Percentiles rank a stretch among this genome's conserved stretches.
These are phyloP conservation scores for Coriaria nepalensis DNA, from an alignment of 306 rosid genomes.

Conservation along the genomic window DNA sequence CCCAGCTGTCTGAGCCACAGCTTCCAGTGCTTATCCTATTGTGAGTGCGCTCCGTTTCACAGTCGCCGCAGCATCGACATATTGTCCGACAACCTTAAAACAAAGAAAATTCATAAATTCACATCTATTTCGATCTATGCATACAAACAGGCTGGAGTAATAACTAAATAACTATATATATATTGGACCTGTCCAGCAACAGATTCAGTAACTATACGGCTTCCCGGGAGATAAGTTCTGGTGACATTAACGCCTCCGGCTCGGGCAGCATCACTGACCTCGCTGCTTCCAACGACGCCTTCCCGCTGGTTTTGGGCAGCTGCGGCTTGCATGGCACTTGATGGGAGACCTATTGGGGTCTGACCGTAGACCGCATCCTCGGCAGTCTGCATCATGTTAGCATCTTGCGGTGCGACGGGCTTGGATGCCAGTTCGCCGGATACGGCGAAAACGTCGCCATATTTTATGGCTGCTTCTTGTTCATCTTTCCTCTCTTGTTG, in stretches of 20 bases:
- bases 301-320: conserved; percentile 42
- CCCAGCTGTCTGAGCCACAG: conserved; percentile 32
- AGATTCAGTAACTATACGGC: conserved; percentile 43
- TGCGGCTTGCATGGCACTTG: conserved; percentile 54
- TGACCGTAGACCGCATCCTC: conserved; percentile 43
- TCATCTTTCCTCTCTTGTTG: conserved; percentile 27
- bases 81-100: conserved; percentile 48
- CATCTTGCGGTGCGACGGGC: conserved; percentile 52
- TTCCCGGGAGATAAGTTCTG: conserved; percentile 36
- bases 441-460: conserved; percentile 51
- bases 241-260: conserved; percentile 45
- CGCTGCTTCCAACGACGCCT: conserved; percentile 32
- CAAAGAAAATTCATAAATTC: background rate
- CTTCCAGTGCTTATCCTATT: conserved; percentile 77
- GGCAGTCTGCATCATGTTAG: conserved; percentile 73
- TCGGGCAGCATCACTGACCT: conserved; percentile 30
- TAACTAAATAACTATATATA: too few species aligned
- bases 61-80: conserved; percentile 17
- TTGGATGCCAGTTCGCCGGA: conserved; percentile 43
- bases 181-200: conserved; percentile 51
- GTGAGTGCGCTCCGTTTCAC: conserved; percentile 27
- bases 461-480: conserved; percentile 32
- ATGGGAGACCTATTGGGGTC: conserved; percentile 44
- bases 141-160: background rate
- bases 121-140: background rate